Evolutionary conservation across 495 filamentous ascomycete genomes (phyloP).

Genomic region (Jackrogersella minutella): DNA sequence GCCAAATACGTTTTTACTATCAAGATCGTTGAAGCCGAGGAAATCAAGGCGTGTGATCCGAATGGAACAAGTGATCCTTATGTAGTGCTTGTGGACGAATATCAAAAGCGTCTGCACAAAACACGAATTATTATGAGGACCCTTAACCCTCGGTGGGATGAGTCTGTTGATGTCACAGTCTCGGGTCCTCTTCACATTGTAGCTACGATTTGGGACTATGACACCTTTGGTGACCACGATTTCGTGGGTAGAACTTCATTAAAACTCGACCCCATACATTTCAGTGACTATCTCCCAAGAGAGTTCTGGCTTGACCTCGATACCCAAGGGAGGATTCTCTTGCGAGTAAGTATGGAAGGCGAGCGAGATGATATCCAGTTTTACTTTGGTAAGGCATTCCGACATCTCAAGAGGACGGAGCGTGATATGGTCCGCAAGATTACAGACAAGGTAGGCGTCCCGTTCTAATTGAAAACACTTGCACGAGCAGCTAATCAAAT

Average conservation of each 20-base stretch:
- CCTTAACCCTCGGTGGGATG: slow-evolving; percentile 97
- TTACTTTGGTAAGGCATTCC: slow-evolving; percentile 96
- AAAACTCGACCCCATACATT: slow-evolving; percentile 93
- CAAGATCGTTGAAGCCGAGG: slow-evolving; percentile 99
- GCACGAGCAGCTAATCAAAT: slow-evolving; percentile 30
- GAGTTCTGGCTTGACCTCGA: slow-evolving; percentile 99
- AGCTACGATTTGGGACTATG: slow-evolving; percentile 98
- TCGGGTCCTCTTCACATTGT: slow-evolving; percentile 91
- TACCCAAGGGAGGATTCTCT: slow-evolving; percentile 87
- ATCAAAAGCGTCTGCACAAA: slow-evolving; percentile 96
- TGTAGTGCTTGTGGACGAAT: slow-evolving; percentile 95
- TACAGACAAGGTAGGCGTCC: slow-evolving; percentile 84
- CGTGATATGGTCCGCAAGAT: slow-evolving; percentile 98
- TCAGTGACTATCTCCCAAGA: slow-evolving; percentile 91
- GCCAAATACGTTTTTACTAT: slow-evolving; percentile 97
- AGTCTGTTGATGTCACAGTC: slow-evolving; percentile 94
- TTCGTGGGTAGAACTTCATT: slow-evolving; percentile 94
- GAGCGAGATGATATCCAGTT: slow-evolving; percentile 99
- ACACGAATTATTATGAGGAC: slow-evolving; percentile 91
- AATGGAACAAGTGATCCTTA: slow-evolving; percentile 96
- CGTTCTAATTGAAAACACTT: neutral
- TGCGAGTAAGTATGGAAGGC: slow-evolving; percentile 97
- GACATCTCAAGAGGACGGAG: slow-evolving; percentile 92
- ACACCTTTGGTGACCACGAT: slow-evolving; percentile 96
- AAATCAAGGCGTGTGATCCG: slow-evolving; percentile 96